Evolutionary conservation across 75 land plant species (phyloP).

Genomic region (Cunninghamia lanceolata): DNA sequence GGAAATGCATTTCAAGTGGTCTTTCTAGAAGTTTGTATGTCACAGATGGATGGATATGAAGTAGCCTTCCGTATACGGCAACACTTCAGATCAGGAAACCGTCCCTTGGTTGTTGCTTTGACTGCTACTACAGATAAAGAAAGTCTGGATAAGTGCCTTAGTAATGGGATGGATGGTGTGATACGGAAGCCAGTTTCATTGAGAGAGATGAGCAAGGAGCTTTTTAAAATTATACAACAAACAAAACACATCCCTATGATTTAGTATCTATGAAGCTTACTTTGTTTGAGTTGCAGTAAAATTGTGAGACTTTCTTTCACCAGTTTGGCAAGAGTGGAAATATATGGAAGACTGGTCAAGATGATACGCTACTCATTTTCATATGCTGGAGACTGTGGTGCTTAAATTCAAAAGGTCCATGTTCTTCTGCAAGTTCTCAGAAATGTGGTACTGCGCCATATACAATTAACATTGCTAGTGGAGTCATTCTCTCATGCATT

Average conservation of each 20-base stretch:
- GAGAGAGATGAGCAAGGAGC: conserved; percentile 56
- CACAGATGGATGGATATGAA: conserved; percentile 95
- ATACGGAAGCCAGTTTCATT: conserved; percentile 71
- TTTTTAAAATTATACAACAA: conserved; percentile 46
- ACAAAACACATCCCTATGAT: neutral
- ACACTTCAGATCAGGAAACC: conserved; percentile 51
- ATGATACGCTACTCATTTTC: neutral
- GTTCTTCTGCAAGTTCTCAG: conserved; percentile 1
- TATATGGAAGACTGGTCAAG: neutral
- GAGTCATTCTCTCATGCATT: conserved; percentile 1
- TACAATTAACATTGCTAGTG: neutral
- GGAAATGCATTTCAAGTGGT: conserved; percentile 51
- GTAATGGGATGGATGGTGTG: conserved; percentile 73
- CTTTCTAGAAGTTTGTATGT: conserved; percentile 78
- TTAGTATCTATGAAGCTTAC: neutral
- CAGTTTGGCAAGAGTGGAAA: neutral
- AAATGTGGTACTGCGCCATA: conserved; percentile 2
- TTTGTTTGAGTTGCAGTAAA: conserved; percentile 2
- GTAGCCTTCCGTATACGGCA: conserved; percentile 62
- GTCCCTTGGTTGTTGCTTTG: conserved; percentile 77
- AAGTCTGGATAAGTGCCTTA: conserved; percentile 53
- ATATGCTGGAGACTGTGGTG: neutral
- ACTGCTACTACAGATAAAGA: conserved; percentile 72
- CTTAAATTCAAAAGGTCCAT: neutral
- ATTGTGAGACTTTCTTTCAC: neutral